A percentile compares a stretch with the other conserved stretches of the same genome.
phyloP scores from a whole-genome alignment of 495 filamentous ascomycete species.

The Aspergillus nidulans region DNA sequence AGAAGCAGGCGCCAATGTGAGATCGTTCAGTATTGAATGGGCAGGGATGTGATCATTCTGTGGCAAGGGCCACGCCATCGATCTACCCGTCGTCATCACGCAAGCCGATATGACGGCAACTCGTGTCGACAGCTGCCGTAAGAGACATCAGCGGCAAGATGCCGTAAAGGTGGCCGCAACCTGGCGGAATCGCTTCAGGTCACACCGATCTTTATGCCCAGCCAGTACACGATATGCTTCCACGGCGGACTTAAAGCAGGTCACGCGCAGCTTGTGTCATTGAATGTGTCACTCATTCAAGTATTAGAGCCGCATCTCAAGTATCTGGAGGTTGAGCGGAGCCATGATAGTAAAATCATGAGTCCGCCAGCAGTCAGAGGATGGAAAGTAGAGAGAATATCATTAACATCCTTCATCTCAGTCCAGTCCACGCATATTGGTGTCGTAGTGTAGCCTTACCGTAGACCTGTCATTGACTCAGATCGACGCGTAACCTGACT shows the following conservation, averaged over 20 bases:
- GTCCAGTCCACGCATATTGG: not conserved
- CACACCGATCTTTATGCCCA: too few relatives aligned
- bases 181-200: too few relatives aligned
- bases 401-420: not conserved
- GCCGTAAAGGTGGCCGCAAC: too few relatives aligned
- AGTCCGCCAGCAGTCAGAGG: not conserved
- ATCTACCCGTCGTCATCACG: not conserved
- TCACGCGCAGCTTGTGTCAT: too few relatives aligned
- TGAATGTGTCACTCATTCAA: not conserved
- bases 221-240: too few relatives aligned
- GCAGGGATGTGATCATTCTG: conserved; percentile 61
- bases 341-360: too few relatives aligned
- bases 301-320: not conserved
- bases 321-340: too few relatives aligned
- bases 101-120: not conserved
- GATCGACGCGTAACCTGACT: not conserved
- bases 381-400: not conserved
- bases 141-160: too few relatives aligned
- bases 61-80: not conserved
- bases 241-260: too few relatives aligned
- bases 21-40: conserved; percentile 79
- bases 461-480: not conserved
- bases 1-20: conserved; percentile 37
- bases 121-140: not conserved
- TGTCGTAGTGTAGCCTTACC: not conserved